Conservation (phyloP, 805 yeast species). For the Saccharomycopsis fodiens region DNA sequence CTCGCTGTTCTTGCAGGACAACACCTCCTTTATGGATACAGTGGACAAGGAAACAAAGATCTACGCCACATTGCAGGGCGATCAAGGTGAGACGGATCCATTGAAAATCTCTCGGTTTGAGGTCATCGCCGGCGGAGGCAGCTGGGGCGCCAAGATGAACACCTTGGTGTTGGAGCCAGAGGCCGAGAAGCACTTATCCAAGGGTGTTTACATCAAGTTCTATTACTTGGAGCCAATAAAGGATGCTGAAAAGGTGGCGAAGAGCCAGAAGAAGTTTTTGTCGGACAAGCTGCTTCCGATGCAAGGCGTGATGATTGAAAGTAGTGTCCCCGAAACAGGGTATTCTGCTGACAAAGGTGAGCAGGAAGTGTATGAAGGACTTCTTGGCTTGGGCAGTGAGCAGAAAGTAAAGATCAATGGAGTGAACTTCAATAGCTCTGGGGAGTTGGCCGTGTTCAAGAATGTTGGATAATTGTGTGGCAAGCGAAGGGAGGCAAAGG, state of each 20-base stretch:
- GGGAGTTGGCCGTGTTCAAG: constrained; percentile 10
- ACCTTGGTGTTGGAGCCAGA: constrained; percentile 37
- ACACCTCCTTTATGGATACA: constrained; percentile 8
- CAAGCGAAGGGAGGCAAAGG: no score
- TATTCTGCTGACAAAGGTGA: not conserved
- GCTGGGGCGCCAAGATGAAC: constrained; percentile 42
- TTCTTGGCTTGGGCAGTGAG: constrained; percentile 20
- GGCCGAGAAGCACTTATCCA: constrained; percentile 24
- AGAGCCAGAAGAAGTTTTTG: not conserved
- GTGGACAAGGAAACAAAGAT: constrained; percentile 16
- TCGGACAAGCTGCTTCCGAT: not conserved
- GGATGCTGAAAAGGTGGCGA: constrained; percentile 24
- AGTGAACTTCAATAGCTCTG: constrained; percentile 8
- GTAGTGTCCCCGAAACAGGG: not conserved
- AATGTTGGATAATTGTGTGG: not conserved
- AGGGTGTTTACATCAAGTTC: constrained; percentile 10
- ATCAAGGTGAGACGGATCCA: not conserved
- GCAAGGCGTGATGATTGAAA: not conserved
- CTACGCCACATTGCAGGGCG: constrained; percentile 7
- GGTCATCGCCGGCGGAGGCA: constrained; percentile 46
- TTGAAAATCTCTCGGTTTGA: constrained; percentile 26
- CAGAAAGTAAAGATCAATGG: constrained; percentile 9
- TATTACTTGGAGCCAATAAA: not conserved
- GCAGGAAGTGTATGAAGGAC: constrained; percentile 3
- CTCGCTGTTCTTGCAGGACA: constrained; percentile 15